These are phyloP conservation scores for Hanseniaspora vineae DNA, from an alignment of 805 yeast genomes.

Conservation along the genomic window DNA sequence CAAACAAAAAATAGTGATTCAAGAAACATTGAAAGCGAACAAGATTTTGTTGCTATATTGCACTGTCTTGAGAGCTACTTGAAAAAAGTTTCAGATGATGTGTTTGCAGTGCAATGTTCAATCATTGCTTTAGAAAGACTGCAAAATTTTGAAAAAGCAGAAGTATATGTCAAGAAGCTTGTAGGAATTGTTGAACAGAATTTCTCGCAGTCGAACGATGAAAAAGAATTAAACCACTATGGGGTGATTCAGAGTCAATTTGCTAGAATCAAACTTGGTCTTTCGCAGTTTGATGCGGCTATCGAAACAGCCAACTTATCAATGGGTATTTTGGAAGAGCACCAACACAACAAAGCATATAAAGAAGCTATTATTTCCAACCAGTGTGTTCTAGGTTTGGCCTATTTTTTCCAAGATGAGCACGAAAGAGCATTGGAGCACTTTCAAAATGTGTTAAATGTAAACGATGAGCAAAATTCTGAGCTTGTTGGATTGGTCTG, in stretches of 20 bases:
- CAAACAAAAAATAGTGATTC: slow-evolving; percentile 28
- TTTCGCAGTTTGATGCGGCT: slow-evolving; percentile 41
- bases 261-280: slow-evolving; percentile 60
- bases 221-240: slow-evolving; percentile 33
- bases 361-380: slow-evolving; percentile 37
- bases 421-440: slow-evolving; percentile 56
- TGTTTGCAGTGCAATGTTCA: slow-evolving; percentile 42
- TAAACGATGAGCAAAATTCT: slow-evolving; percentile 34
- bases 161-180: slow-evolving; percentile 32
- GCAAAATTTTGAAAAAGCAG: slow-evolving; percentile 45
- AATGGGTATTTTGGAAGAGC: slow-evolving; percentile 34
- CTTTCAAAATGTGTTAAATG: slow-evolving; percentile 48
- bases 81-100: slow-evolving; percentile 47
- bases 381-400: slow-evolving; percentile 58
- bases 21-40: slow-evolving; percentile 44
- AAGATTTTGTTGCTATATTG: slow-evolving; percentile 54
- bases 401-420: slow-evolving; percentile 48
- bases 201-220: slow-evolving; percentile 45
- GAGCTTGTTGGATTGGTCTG: slow-evolving; percentile 65
- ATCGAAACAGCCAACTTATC: slow-evolving; percentile 48
- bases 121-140: slow-evolving; percentile 55
- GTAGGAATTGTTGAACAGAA: slow-evolving; percentile 37
- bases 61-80: slow-evolving; percentile 54
- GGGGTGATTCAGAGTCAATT: slow-evolving; percentile 53
- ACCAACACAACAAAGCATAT: slow-evolving; percentile 20